Conservation (phyloP, 257 asterid genomes). For the Jasminum sambac region DNA sequence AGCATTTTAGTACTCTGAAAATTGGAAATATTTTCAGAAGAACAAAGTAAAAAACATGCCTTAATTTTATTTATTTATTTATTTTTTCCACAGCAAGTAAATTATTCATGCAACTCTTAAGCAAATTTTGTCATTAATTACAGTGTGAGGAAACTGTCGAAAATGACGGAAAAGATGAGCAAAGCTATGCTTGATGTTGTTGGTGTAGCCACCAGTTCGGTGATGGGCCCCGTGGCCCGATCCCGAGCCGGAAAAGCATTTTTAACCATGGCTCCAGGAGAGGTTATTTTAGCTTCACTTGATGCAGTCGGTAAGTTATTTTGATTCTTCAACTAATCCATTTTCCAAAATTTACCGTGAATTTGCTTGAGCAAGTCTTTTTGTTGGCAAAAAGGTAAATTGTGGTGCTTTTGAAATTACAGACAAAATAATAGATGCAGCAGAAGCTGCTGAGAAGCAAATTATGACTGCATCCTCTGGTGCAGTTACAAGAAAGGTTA, state of each 20-base stretch:
- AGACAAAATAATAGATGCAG: slow-evolving; percentile 80
- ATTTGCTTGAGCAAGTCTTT: background rate
- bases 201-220: slow-evolving; percentile 66
- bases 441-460: slow-evolving; percentile 91
- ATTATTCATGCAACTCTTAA: background rate
- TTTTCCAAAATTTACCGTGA: background rate
- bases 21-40: too few species aligned
- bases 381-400: background rate
- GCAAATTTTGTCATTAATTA: background rate
- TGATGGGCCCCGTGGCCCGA: slow-evolving; percentile 56
- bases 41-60: too few species aligned
- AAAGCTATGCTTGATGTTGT: slow-evolving; percentile 69
- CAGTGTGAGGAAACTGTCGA: slow-evolving; percentile 72
- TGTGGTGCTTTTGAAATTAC: slow-evolving; percentile 14
- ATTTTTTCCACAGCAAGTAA: background rate
- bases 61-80: too few species aligned
- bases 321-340: background rate
- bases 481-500: slow-evolving; percentile 63
- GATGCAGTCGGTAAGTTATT: slow-evolving; percentile 70
- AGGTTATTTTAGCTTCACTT: slow-evolving; percentile 79
- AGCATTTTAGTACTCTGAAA: too few species aligned
- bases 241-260: slow-evolving; percentile 70
- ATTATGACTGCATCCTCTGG: slow-evolving; percentile 68
- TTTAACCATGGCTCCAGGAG: slow-evolving; percentile 67
- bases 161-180: slow-evolving; percentile 80